A percentile compares a stretch with the other conserved stretches of the same genome.
These are phyloP conservation scores for Ceriops decandra DNA, from an alignment of 345 rosid genomes.

Conservation along the genomic window DNA sequence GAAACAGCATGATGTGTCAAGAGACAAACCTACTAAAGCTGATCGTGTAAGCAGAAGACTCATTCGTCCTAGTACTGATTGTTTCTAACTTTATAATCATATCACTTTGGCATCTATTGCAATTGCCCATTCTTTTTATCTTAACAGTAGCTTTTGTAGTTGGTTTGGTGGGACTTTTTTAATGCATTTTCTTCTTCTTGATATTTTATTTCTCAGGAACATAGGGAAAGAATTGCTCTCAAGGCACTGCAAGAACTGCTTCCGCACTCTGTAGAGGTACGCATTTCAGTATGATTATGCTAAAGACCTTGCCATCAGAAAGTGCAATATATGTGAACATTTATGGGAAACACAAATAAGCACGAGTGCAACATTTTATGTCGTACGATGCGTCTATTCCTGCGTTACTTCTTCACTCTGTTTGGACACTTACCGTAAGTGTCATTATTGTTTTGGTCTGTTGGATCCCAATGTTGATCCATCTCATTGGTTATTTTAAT, in stretches of 20 bases:
- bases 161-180: not conserved
- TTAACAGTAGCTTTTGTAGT: not conserved
- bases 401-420: not conserved
- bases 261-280: slow-evolving; percentile 43
- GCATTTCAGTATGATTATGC: not conserved
- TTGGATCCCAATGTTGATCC: not conserved
- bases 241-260: slow-evolving; percentile 44
- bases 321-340: not conserved
- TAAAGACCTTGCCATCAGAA: not conserved
- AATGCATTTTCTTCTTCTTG: not conserved
- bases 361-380: too few species aligned
- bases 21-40: slow-evolving; percentile 13
- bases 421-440: not conserved
- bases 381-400: too few species aligned
- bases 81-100: slow-evolving; percentile 3
- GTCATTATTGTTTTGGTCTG: not conserved
- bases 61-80: slow-evolving; percentile 3
- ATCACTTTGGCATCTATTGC: not conserved
- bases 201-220: slow-evolving; percentile 28
- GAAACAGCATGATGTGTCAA: slow-evolving; percentile 14
- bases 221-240: slow-evolving; percentile 39
- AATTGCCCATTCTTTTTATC: not conserved
- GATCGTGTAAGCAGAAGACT: slow-evolving; percentile 30
- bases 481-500: slow-evolving; percentile 12
- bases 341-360: not conserved